Conservation (phyloP, 2,329 filamentous ascomycete species). For the Trichophyton schoenleinii region DNA sequence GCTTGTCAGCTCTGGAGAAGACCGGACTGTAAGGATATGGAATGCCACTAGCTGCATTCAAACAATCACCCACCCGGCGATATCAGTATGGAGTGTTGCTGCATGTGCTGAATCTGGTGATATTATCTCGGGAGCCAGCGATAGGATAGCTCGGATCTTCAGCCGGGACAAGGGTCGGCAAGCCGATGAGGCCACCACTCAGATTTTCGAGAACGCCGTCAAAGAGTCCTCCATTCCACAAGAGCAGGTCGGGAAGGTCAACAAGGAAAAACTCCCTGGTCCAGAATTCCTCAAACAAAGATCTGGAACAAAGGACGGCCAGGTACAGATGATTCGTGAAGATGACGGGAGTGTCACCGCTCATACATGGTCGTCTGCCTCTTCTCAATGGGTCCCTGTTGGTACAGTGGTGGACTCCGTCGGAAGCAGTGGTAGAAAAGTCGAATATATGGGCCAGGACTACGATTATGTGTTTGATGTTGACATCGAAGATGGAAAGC, state of each 20-base stretch:
- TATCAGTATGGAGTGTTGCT: conserved; percentile 92
- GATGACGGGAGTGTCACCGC: conserved; percentile 69
- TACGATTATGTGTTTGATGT: conserved; percentile 97
- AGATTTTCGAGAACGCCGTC: conserved; percentile 69
- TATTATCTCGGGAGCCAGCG: conserved; percentile 86
- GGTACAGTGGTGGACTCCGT: conserved; percentile 90
- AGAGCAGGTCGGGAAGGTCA: conserved; percentile 68
- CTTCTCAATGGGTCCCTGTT: conserved; percentile 69
- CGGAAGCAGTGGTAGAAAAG: conserved; percentile 68
- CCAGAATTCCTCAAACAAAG: conserved; percentile 74
- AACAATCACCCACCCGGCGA: conserved; percentile 92
- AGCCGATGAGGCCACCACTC: conserved; percentile 55
- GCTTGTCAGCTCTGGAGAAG: conserved; percentile 81
- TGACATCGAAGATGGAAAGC: conserved; percentile 88
- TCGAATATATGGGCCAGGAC: conserved; percentile 65
- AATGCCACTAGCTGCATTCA: conserved; percentile 70
- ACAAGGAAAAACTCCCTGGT: conserved; percentile 83
- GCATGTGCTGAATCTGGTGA: conserved; percentile 71
- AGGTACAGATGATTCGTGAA: conserved; percentile 84
- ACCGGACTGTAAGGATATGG: conserved; percentile 89
- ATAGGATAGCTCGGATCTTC: conserved; percentile 74
- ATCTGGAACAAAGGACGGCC: conserved; percentile 86
- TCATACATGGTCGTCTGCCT: conserved; percentile 68
- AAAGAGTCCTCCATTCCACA: conserved; percentile 76
- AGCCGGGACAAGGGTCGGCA: conserved; percentile 56